These are phyloP conservation scores for Podaxis sp. DNA, from an alignment of 768 basidiomycete genomes.

Conservation along the genomic window DNA sequence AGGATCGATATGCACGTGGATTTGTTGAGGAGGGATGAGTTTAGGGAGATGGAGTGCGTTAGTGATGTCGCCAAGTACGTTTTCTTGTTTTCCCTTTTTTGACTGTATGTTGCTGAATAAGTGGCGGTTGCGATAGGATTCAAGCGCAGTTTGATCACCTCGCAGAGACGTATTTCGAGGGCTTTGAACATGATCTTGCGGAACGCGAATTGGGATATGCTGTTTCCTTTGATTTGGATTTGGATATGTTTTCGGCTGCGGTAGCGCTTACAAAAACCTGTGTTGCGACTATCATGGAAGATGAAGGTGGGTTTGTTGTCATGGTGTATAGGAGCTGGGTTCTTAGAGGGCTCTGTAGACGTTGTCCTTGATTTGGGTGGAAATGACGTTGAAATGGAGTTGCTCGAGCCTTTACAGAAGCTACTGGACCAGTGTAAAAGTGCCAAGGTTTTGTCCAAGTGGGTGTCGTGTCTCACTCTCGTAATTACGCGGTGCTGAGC, in stretches of 20 bases:
- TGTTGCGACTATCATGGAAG: slow-evolving; percentile 64
- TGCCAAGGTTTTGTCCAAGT: slow-evolving; percentile 80
- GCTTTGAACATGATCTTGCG: slow-evolving; percentile 81
- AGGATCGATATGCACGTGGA: slow-evolving; percentile 91
- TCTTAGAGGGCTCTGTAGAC: slow-evolving; percentile 40
- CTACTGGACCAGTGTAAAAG: slow-evolving; percentile 79
- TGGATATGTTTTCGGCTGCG: slow-evolving; percentile 92
- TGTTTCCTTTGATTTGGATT: slow-evolving; percentile 79
- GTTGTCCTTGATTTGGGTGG: slow-evolving; percentile 69
- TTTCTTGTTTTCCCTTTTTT: not conserved
- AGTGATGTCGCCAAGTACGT: slow-evolving; percentile 83
- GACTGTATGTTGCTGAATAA: not conserved
- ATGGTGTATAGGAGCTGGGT: not conserved
- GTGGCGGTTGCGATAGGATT: slow-evolving; percentile 48
- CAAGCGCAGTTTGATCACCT: slow-evolving; percentile 93
- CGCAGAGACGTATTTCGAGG: slow-evolving; percentile 79
- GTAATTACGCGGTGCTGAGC: not conserved
- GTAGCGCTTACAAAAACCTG: slow-evolving; percentile 88
- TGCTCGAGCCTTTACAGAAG: slow-evolving; percentile 79
- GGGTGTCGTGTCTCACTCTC: slow-evolving; percentile 15
- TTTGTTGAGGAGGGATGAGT: slow-evolving; percentile 79
- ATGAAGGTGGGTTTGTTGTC: slow-evolving; percentile 53
- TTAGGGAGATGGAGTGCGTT: slow-evolving; percentile 91
- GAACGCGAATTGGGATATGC: slow-evolving; percentile 87
- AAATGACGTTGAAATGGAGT: slow-evolving; percentile 64